These are phyloP conservation scores for Mucor racemosus DNA, from an alignment of 371 early-diverging fungal species.

Conservation along the genomic window DNA sequence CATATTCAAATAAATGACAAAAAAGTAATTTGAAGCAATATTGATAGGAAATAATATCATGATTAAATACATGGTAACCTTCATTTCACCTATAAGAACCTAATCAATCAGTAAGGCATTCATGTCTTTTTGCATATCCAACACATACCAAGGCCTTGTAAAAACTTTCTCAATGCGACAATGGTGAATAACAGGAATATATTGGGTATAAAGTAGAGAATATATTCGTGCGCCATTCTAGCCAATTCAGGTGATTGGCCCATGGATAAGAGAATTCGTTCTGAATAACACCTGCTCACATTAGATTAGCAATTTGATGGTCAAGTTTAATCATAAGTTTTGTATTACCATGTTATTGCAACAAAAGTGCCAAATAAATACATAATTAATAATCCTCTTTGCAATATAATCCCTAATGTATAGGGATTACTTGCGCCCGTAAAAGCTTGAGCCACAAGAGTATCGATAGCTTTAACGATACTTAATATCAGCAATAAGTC, in stretches of 20 bases:
- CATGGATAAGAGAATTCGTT: slow-evolving; percentile 25
- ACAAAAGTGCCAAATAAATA: slow-evolving; percentile 31
- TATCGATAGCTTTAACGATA: slow-evolving; percentile 41
- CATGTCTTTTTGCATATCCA: background rate
- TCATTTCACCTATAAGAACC: slow-evolving; percentile 33
- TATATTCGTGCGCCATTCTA: slow-evolving; percentile 34
- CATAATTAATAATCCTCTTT: slow-evolving; percentile 41
- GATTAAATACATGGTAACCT: slow-evolving; percentile 41
- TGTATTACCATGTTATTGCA: slow-evolving; percentile 33
- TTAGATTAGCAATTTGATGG: background rate
- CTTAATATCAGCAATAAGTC: background rate
- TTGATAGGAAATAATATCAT: slow-evolving; percentile 41
- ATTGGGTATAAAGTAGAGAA: slow-evolving; percentile 32
- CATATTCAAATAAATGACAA: slow-evolving; percentile 32
- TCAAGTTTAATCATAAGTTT: background rate
- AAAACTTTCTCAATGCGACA: slow-evolving; percentile 40
- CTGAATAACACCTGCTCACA: slow-evolving; percentile 10
- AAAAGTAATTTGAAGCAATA: slow-evolving; percentile 34
- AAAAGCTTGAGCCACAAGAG: slow-evolving; percentile 49
- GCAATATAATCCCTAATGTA: slow-evolving; percentile 45
- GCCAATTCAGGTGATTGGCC: slow-evolving; percentile 45
- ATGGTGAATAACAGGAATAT: slow-evolving; percentile 35
- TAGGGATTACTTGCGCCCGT: slow-evolving; percentile 42
- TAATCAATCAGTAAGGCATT: background rate
- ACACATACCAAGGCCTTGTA: slow-evolving; percentile 38